Conservation (phyloP, 192 early-diverging fungal genomes). For the Linnemannia zychae region DNA sequence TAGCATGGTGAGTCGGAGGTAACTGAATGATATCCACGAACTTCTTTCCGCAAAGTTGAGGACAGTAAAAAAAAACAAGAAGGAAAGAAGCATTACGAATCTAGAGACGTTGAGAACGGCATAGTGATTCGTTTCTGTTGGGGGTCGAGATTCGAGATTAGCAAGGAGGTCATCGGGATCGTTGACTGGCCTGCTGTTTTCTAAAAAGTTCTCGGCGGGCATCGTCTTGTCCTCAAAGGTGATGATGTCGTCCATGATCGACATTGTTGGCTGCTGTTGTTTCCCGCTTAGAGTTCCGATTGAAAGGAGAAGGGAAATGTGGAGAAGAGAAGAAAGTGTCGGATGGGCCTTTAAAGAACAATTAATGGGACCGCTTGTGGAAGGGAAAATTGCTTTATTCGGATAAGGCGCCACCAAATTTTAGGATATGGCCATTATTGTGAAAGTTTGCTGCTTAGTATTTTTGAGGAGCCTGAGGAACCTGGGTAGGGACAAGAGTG, state of each 20-base stretch:
- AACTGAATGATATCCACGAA: not conserved
- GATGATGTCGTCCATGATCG: slow-evolving; percentile 40
- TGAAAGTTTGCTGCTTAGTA: slow-evolving; percentile 1
- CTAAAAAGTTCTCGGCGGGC: slow-evolving; percentile 18
- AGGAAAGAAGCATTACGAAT: slow-evolving; percentile 47
- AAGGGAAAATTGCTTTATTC: not conserved
- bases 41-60: not conserved
- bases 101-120: slow-evolving; percentile 74
- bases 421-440: no score
- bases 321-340: not conserved
- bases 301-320: not conserved
- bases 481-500: slow-evolving; percentile 33
- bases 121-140: slow-evolving; percentile 70
- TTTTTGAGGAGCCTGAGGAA: not conserved
- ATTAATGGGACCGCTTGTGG: not conserved
- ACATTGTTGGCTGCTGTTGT: not conserved
- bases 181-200: not conserved
- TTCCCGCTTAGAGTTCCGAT: not conserved
- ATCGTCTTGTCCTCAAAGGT: slow-evolving; percentile 48
- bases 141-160: slow-evolving; percentile 33
- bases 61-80: not conserved
- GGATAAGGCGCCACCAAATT: not conserved
- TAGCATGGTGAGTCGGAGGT: not conserved
- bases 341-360: not conserved
- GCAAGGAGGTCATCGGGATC: slow-evolving; percentile 13